phyloP scores from a whole-genome alignment of 108 stramenopile genomes.

The Parietichytrium sp. region DNA sequence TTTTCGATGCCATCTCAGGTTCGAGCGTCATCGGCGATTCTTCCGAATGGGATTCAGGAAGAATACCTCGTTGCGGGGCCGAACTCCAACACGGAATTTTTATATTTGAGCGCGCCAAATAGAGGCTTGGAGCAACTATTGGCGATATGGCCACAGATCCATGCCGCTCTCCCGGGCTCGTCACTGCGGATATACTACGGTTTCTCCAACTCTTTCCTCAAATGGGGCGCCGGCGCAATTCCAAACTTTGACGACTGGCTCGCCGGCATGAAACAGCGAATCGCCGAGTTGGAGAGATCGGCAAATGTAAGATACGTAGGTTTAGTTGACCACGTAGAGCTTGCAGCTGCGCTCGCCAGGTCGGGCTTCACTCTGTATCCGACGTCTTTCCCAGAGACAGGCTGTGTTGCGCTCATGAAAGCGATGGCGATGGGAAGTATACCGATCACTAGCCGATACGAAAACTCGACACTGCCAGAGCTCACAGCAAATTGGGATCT shows the following conservation, averaged over 20 bases:
- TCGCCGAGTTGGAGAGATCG: constrained; percentile 33
- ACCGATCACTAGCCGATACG: constrained; percentile 58
- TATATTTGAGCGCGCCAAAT: constrained; percentile 58
- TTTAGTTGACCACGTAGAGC: constrained; percentile 51
- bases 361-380: constrained; percentile 62
- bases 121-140: constrained; percentile 49
- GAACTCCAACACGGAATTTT: constrained; percentile 41
- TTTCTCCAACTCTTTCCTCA: constrained; percentile 48
- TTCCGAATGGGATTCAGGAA: constrained; percentile 48
- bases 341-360: constrained; percentile 46
- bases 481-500: constrained; percentile 49
- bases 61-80: constrained; percentile 43
- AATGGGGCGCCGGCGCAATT: constrained; percentile 39
- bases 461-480: constrained; percentile 52
- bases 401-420: constrained; percentile 59
- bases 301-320: constrained; percentile 55
- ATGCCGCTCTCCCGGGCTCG: constrained; percentile 40
- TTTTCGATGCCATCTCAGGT: not conserved
- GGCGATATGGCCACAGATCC: constrained; percentile 49
- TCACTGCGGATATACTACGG: constrained; percentile 56
- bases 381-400: constrained; percentile 59
- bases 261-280: not conserved
- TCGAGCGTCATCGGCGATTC: not conserved
- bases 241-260: constrained; percentile 43
- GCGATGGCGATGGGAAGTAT: constrained; percentile 60